Evolutionary conservation across 345 rosid species (phyloP).

Genomic region (Euphorbia lathyris): DNA sequence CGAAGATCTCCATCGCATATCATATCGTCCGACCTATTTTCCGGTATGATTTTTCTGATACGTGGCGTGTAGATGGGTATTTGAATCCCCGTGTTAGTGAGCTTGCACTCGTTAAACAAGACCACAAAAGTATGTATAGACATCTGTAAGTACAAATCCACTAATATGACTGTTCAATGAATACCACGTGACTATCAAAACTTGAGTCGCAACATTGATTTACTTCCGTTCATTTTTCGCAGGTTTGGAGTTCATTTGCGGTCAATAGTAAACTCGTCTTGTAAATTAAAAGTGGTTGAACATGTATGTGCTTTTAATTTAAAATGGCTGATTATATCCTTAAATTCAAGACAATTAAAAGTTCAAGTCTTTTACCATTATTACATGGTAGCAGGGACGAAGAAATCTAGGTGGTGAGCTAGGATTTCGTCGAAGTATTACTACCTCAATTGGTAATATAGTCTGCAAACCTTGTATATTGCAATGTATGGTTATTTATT

Average conservation of each 20-base stretch:
- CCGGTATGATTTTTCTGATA: background rate
- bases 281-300: background rate
- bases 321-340: background rate
- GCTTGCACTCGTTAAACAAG: background rate
- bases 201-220: background rate
- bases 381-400: conserved; percentile 33
- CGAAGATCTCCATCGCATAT: background rate
- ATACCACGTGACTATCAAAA: background rate
- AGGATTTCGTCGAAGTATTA: conserved; percentile 32
- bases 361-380: background rate
- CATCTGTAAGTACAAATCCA: conserved; percentile 10
- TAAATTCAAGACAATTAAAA: background rate
- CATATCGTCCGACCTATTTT: background rate
- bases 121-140: background rate
- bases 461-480: background rate
- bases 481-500: background rate
- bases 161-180: background rate
- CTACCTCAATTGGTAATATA: conserved; percentile 41
- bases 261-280: conserved; percentile 6
- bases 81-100: background rate
- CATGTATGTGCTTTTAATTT: conserved; percentile 9
- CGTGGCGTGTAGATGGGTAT: background rate
- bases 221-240: background rate
- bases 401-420: conserved; percentile 23
- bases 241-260: conserved; percentile 11